Conservation (phyloP, 2,329 filamentous ascomycete species). For the Bimuria novae-zelandiae region DNA sequence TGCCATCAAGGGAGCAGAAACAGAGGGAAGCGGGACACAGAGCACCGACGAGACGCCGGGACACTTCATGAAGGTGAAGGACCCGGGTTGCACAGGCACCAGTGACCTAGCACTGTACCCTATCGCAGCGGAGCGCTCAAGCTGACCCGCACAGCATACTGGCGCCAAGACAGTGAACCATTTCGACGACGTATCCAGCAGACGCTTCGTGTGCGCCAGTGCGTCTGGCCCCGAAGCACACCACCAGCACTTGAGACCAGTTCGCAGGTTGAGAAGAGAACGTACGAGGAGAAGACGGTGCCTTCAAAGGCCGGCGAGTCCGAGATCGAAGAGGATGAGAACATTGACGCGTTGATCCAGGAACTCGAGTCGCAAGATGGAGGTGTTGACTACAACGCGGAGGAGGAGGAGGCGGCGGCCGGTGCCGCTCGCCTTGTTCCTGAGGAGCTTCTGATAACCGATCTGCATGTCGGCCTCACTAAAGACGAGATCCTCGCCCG, state of each 20-base stretch:
- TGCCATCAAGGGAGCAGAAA: too few species aligned
- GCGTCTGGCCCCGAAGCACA: neutral
- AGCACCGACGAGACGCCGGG: too few species aligned
- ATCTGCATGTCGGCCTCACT: conserved; percentile 73
- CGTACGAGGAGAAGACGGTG: conserved; percentile 23
- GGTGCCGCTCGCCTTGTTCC: conserved; percentile 66
- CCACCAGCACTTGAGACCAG: conserved; percentile 11
- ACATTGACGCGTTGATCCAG: conserved; percentile 85
- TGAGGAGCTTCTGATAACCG: conserved; percentile 78
- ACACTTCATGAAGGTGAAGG: neutral
- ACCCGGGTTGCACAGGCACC: too few species aligned
- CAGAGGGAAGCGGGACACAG: too few species aligned
- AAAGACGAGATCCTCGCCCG: conserved; percentile 67
- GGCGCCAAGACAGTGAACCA: conserved; percentile 28
- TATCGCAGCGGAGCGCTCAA: conserved; percentile 2
- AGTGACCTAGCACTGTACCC: neutral
- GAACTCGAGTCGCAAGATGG: conserved; percentile 84
- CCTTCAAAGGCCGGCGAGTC: conserved; percentile 19
- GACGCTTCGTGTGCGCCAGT: conserved; percentile 20
- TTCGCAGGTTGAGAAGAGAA: conserved; percentile 35
- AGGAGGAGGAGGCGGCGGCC: conserved; percentile 61
- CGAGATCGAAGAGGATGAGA: conserved; percentile 74
- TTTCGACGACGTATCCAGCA: conserved; percentile 30
- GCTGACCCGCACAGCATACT: conserved; percentile 19
- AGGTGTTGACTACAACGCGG: conserved; percentile 65